Percentiles rank a stretch among this genome's conserved stretches.
phyloP scores from a whole-genome alignment of 108 stramenopile species.

The Ochromonas danica region DNA sequence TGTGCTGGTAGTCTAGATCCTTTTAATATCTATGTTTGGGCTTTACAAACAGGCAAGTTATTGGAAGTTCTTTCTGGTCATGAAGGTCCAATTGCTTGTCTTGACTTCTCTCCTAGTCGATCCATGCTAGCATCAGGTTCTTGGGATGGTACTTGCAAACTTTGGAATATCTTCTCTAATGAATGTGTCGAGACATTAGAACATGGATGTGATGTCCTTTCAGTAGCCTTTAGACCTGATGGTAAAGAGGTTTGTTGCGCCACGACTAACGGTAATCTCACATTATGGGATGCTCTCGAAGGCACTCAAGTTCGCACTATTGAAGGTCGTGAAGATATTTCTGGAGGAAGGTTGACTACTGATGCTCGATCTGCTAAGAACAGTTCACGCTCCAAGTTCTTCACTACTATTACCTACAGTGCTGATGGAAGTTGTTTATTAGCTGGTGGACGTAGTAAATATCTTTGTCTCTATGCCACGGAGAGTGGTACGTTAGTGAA shows the following conservation, averaged over 20 bases:
- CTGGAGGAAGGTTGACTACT: slow-evolving; percentile 58
- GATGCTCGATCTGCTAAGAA: slow-evolving; percentile 80
- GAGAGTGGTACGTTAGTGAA: slow-evolving; percentile 85
- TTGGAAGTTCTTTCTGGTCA: slow-evolving; percentile 94
- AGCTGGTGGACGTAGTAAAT: slow-evolving; percentile 95
- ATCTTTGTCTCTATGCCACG: slow-evolving; percentile 93
- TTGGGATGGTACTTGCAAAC: slow-evolving; percentile 95
- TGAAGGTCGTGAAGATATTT: slow-evolving; percentile 80
- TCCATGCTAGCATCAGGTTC: slow-evolving; percentile 75
- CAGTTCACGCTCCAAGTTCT: slow-evolving; percentile 82
- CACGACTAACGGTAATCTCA: slow-evolving; percentile 83
- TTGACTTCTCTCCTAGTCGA: slow-evolving; percentile 72
- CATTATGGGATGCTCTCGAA: slow-evolving; percentile 87
- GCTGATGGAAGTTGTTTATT: slow-evolving; percentile 92
- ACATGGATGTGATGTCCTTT: slow-evolving; percentile 89
- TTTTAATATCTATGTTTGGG: slow-evolving; percentile 87
- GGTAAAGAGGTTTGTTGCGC: slow-evolving; percentile 88
- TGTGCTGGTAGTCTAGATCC: slow-evolving; percentile 85
- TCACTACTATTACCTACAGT: slow-evolving; percentile 90
- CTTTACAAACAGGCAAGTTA: slow-evolving; percentile 81
- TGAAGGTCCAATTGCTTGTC: slow-evolving; percentile 74
- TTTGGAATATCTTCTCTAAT: slow-evolving; percentile 94
- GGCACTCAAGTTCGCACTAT: slow-evolving; percentile 74
- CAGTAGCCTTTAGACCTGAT: slow-evolving; percentile 86
- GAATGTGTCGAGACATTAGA: slow-evolving; percentile 79